phyloP scores from a whole-genome alignment of 1,139 yeast genomes.

The Geotrichum histeridarum region DNA sequence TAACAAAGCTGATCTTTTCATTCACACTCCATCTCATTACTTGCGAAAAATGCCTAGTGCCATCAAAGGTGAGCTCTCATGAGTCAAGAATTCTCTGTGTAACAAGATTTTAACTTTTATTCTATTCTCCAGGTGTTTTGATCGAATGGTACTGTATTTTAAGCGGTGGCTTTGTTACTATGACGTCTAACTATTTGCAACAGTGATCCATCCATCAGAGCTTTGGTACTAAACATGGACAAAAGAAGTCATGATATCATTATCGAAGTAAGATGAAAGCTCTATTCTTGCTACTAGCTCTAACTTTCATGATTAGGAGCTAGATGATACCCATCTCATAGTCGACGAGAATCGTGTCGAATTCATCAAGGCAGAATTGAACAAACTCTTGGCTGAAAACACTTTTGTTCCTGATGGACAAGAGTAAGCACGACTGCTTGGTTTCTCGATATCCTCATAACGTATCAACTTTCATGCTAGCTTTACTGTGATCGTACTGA shows the following conservation, averaged over 20 bases:
- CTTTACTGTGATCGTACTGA: too few species aligned
- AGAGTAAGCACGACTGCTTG: slow-evolving; percentile 34
- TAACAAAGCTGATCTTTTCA: background rate
- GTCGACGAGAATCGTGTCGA: slow-evolving; percentile 73
- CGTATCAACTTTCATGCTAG: too few species aligned
- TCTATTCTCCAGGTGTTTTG: slow-evolving; percentile 19
- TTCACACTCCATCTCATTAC: background rate
- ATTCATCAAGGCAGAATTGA: slow-evolving; percentile 70
- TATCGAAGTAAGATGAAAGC: slow-evolving; percentile 41
- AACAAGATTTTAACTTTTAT: background rate
- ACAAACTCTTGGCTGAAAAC: slow-evolving; percentile 68
- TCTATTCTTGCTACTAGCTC: background rate
- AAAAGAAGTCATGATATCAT: slow-evolving; percentile 67
- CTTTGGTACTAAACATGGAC: slow-evolving; percentile 77
- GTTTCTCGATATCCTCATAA: too few species aligned
- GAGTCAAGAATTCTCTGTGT: too few species aligned
- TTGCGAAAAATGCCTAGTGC: slow-evolving; percentile 30
- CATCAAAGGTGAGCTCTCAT: slow-evolving; percentile 25
- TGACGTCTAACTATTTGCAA: background rate
- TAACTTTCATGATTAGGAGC: slow-evolving; percentile 43
- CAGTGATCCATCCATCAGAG: slow-evolving; percentile 88
- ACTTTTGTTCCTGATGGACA: slow-evolving; percentile 81
- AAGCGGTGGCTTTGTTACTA: background rate
- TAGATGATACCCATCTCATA: slow-evolving; percentile 84
- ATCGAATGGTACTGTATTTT: slow-evolving; percentile 32